A percentile compares a stretch with the other conserved stretches of the same genome.
Conservation (phyloP, 2,329 filamentous ascomycete genomes). For the Volutella citrinella region DNA sequence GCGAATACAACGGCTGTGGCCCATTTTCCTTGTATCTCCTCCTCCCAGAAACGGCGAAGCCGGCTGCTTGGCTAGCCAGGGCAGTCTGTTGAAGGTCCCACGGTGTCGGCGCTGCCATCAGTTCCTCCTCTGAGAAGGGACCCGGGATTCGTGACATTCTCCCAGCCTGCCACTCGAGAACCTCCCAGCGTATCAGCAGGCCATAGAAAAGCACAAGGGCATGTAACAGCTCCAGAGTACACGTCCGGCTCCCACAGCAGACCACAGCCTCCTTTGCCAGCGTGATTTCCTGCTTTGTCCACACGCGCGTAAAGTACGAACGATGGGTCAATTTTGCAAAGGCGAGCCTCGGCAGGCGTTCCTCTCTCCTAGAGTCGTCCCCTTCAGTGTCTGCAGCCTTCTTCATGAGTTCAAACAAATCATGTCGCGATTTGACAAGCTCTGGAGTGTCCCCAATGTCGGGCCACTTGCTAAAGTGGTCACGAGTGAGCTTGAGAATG, state of each 20-base stretch:
- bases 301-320: slow-evolving; percentile 7
- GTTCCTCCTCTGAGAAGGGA: slow-evolving; percentile 6
- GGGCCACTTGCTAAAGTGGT: not conserved
- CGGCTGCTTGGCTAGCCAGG: not conserved
- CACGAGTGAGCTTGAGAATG: slow-evolving; percentile 1
- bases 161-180: slow-evolving; percentile 3
- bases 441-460: slow-evolving; percentile 1
- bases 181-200: slow-evolving; percentile 3
- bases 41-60: slow-evolving; percentile 3
- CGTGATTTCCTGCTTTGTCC: slow-evolving; percentile 10
- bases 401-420: slow-evolving; percentile 4
- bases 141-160: slow-evolving; percentile 6
- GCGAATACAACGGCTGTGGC: slow-evolving; percentile 1
- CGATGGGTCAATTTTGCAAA: slow-evolving; percentile 4
- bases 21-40: not conserved
- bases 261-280: slow-evolving; percentile 2
- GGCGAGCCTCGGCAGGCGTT: slow-evolving; percentile 6
- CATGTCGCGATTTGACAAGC: not conserved
- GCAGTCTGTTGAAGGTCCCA: slow-evolving; percentile 1
- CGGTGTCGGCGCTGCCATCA: not conserved
- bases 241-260: slow-evolving; percentile 1
- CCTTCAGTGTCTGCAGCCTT: slow-evolving; percentile 6
- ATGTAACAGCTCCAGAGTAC: slow-evolving; percentile 1
- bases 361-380: not conserved
- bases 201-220: slow-evolving; percentile 7